Evolutionary conservation across 371 early-diverging fungal species (phyloP).

Genomic region (Apophysomyces elegans): DNA sequence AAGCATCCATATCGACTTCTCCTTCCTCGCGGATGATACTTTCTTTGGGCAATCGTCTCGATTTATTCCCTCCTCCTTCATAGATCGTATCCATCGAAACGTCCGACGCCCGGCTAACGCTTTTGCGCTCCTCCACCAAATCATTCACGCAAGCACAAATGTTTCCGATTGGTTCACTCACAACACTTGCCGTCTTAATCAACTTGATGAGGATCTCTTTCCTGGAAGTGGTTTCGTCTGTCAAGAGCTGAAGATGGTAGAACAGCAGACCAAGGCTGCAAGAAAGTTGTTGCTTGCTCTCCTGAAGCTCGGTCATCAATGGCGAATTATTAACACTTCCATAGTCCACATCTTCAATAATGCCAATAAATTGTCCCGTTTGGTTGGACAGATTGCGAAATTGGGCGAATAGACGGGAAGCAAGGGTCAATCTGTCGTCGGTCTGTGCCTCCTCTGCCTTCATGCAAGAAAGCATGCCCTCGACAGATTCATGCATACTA

Average conservation of each 20-base stretch:
- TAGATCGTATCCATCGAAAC: not conserved
- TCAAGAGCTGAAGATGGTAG: constrained; percentile 65
- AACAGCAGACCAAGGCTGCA: constrained; percentile 71
- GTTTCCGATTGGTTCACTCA: constrained; percentile 28
- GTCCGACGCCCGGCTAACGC: constrained; percentile 1
- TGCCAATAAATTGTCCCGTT: constrained; percentile 45
- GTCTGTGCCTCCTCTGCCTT: constrained; percentile 8
- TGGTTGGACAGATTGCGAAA: constrained; percentile 54
- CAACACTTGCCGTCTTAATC: constrained; percentile 22
- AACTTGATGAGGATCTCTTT: constrained; percentile 21
- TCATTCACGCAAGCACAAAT: constrained; percentile 30
- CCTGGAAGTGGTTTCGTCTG: constrained; percentile 43
- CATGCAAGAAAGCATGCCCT: constrained; percentile 31
- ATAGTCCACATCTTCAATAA: constrained; percentile 48
- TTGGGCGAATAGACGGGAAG: constrained; percentile 57
- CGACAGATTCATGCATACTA: constrained; percentile 45
- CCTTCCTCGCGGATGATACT: constrained; percentile 18
- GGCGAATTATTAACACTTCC: constrained; percentile 28
- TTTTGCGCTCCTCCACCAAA: constrained; percentile 23
- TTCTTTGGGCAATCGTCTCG: not conserved
- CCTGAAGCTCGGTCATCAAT: constrained; percentile 19
- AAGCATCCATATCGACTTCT: not conserved
- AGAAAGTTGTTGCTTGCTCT: constrained; percentile 54
- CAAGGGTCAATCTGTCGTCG: constrained; percentile 48
- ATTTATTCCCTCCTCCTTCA: not conserved